Conservation (phyloP, 2,329 filamentous ascomycete genomes). For the Clonostachys rhizophaga region DNA sequence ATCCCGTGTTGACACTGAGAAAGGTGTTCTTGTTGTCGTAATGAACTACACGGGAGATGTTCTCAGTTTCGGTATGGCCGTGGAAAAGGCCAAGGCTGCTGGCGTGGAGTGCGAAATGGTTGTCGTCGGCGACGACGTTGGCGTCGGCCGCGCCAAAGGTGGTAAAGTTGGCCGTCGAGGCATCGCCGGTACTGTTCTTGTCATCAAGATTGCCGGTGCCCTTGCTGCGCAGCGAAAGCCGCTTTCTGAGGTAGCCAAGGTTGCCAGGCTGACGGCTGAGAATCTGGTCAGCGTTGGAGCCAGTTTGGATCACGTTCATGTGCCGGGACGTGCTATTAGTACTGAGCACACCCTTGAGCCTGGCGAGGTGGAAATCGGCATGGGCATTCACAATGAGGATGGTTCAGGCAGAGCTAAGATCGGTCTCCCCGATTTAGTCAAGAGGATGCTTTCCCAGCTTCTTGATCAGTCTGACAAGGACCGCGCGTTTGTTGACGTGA, state of each 20-base stretch:
- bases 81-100: slow-evolving; percentile 84
- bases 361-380: slow-evolving; percentile 61
- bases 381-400: slow-evolving; percentile 74
- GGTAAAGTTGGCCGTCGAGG: slow-evolving; percentile 95
- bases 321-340: slow-evolving; percentile 64
- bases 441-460: slow-evolving; percentile 65
- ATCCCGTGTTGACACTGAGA: slow-evolving; percentile 63
- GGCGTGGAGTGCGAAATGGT: slow-evolving; percentile 84
- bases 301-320: slow-evolving; percentile 83
- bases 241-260: slow-evolving; percentile 65
- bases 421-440: slow-evolving; percentile 48
- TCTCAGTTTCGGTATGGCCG: slow-evolving; percentile 88
- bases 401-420: slow-evolving; percentile 47
- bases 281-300: slow-evolving; percentile 87
- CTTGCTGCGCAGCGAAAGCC: slow-evolving; percentile 66
- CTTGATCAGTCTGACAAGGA: slow-evolving; percentile 63
- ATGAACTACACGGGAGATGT: slow-evolving; percentile 95
- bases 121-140: slow-evolving; percentile 87
- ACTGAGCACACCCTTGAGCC: slow-evolving; percentile 48
- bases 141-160: slow-evolving; percentile 72
- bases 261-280: slow-evolving; percentile 65
- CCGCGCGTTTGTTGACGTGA: slow-evolving; percentile 60
- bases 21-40: slow-evolving; percentile 79
- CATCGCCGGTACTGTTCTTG: slow-evolving; percentile 85
- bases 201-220: slow-evolving; percentile 86